A percentile compares a stretch with the other conserved stretches of the same genome.
These are phyloP conservation scores for Apiotrichum siamense DNA, from an alignment of 1,284 basidiomycete genomes.

Conservation along the genomic window DNA sequence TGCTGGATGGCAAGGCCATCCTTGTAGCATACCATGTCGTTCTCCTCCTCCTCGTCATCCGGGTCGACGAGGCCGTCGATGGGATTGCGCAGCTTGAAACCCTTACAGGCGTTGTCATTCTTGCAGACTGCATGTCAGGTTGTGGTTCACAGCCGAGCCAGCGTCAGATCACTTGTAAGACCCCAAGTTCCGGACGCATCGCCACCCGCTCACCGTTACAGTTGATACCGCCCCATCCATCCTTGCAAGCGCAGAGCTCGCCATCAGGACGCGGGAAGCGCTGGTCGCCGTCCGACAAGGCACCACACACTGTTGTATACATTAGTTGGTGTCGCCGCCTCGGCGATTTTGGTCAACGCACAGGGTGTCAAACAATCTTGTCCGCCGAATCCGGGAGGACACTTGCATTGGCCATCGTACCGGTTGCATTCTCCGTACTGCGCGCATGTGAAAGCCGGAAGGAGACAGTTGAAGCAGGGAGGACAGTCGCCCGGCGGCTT, in stretches of 20 bases:
- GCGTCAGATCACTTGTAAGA: no score
- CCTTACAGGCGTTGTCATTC: slow-evolving; percentile 67
- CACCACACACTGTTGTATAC: slow-evolving; percentile 70
- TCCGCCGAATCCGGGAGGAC: slow-evolving; percentile 83
- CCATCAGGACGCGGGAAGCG: slow-evolving; percentile 71
- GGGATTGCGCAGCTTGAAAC: slow-evolving; percentile 58
- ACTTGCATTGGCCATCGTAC: slow-evolving; percentile 85
- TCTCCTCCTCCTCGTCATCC: slow-evolving; percentile 49
- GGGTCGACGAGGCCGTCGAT: slow-evolving; percentile 26
- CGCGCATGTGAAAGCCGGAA: slow-evolving; percentile 75
- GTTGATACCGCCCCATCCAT: slow-evolving; percentile 92
- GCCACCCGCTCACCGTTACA: slow-evolving; percentile 75
- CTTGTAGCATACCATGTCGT: slow-evolving; percentile 88
- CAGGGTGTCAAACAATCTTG: slow-evolving; percentile 80
- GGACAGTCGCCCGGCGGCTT: slow-evolving; percentile 34
- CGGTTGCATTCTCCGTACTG: slow-evolving; percentile 79
- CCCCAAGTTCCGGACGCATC: no score
- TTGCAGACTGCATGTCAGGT: slow-evolving; percentile 62
- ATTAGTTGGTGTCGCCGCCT: background rate
- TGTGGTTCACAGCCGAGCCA: no score
- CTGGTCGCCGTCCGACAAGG: slow-evolving; percentile 78
- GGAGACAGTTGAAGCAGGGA: slow-evolving; percentile 77
- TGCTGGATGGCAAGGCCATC: slow-evolving; percentile 84
- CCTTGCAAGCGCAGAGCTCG: slow-evolving; percentile 76
- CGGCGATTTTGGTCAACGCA: slow-evolving; percentile 48